These are phyloP conservation scores for Cercospora nicotianae DNA, from an alignment of 2,329 filamentous ascomycete species.

Conservation along the genomic window DNA sequence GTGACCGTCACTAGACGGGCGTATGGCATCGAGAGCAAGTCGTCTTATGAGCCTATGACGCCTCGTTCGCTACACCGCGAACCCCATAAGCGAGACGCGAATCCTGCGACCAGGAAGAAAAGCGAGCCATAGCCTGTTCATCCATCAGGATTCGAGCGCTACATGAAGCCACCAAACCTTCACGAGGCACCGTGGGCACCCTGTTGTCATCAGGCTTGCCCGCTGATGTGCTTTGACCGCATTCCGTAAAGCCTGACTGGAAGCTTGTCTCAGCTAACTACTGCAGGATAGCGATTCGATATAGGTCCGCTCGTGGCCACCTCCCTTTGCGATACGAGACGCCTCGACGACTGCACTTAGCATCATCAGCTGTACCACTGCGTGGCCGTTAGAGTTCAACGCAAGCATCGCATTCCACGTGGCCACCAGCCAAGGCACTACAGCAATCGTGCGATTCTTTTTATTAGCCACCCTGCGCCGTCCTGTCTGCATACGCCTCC, in stretches of 20 bases:
- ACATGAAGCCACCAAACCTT: slow-evolving; percentile 20
- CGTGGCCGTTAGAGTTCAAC: slow-evolving; percentile 3
- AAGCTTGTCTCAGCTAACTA: slow-evolving; percentile 26
- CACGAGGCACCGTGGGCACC: slow-evolving; percentile 11
- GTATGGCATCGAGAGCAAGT: neutral
- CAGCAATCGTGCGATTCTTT: slow-evolving; percentile 20
- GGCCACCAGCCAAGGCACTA: slow-evolving; percentile 20
- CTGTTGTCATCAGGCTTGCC: slow-evolving; percentile 14
- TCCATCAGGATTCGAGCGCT: slow-evolving; percentile 18
- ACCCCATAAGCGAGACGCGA: slow-evolving; percentile 12
- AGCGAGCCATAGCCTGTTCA: slow-evolving; percentile 15
- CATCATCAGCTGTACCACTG: neutral
- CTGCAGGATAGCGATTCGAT: slow-evolving; percentile 7
- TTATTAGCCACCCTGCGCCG: neutral
- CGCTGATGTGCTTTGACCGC: slow-evolving; percentile 16
- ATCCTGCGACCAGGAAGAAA: slow-evolving; percentile 10
- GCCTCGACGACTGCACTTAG: neutral
- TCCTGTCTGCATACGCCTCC: slow-evolving; percentile 6
- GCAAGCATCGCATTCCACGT: slow-evolving; percentile 19
- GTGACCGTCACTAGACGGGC: neutral
- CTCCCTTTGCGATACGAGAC: slow-evolving; percentile 8
- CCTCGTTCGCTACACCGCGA: slow-evolving; percentile 15
- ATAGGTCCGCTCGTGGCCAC: slow-evolving; percentile 5
- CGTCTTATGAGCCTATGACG: slow-evolving; percentile 6
- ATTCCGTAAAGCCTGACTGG: slow-evolving; percentile 15